Conservation (phyloP, 78 protist species). For the Andalucia godoyi region DNA sequence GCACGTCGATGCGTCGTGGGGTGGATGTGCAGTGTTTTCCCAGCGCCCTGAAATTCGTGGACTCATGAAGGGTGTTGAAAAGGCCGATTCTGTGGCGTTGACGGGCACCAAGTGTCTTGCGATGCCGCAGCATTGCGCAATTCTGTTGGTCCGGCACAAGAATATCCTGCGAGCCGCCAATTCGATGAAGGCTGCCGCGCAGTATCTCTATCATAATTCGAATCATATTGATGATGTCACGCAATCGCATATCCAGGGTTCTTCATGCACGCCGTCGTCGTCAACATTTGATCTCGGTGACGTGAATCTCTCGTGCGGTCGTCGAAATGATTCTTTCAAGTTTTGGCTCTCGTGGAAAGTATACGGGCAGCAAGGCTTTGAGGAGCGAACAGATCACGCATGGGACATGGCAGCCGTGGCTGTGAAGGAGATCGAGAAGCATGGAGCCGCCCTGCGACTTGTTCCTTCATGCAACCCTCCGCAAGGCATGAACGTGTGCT, state of each 20-base stretch:
- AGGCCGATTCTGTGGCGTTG: conserved; percentile 30
- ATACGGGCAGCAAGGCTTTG: conserved; percentile 25
- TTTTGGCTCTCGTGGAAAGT: conserved; percentile 40
- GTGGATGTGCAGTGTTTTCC: conserved; percentile 20
- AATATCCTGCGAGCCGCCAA: not conserved
- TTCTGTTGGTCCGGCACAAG: not conserved
- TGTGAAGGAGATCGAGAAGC: too few relatives aligned
- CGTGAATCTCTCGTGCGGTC: conserved; percentile 40
- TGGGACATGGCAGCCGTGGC: too few relatives aligned
- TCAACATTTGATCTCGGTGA: too few relatives aligned
- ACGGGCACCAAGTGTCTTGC: conserved; percentile 41
- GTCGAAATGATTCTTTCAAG: conserved; percentile 29
- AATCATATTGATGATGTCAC: conserved; percentile 2
- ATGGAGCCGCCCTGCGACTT: conserved; percentile 2
- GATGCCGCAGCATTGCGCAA: conserved; percentile 35
- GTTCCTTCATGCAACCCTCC: too few relatives aligned
- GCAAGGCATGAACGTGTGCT: conserved; percentile 21
- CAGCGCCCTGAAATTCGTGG: not conserved
- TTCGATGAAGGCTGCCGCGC: conserved; percentile 18
- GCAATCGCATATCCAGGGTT: too few relatives aligned
- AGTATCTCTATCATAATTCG: conserved; percentile 29
- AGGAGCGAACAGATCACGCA: conserved; percentile 6
- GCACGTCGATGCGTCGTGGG: conserved; percentile 46
- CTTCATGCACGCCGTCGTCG: too few relatives aligned
- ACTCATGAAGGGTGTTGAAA: conserved; percentile 10